phyloP scores from a whole-genome alignment of 2,329 filamentous ascomycete species.

The Alternaria dauci region DNA sequence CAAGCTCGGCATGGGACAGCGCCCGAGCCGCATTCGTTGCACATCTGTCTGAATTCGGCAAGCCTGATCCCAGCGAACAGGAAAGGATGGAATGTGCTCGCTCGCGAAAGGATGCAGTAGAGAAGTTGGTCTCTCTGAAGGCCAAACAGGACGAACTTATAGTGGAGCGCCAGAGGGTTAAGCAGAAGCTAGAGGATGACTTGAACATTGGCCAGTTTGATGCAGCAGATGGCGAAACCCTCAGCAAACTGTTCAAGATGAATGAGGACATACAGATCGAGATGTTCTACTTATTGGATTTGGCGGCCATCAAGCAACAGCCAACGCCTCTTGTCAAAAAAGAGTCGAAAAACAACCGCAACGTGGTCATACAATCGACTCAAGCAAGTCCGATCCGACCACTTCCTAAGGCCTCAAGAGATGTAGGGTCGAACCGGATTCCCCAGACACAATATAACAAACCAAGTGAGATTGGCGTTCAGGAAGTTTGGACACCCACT shows the following conservation, averaged over 20 bases:
- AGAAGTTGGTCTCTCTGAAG: slow-evolving; percentile 36
- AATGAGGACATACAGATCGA: slow-evolving; percentile 41
- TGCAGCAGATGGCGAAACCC: slow-evolving; percentile 33
- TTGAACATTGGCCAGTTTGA: slow-evolving; percentile 40
- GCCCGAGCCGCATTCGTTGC: slow-evolving; percentile 36
- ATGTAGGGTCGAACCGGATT: slow-evolving; percentile 26
- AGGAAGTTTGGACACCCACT: slow-evolving; percentile 38
- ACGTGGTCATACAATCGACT: slow-evolving; percentile 44
- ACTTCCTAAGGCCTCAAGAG: slow-evolving; percentile 12
- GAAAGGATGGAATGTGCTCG: slow-evolving; percentile 36
- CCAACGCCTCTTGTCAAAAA: slow-evolving; percentile 14
- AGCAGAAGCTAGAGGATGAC: slow-evolving; percentile 42
- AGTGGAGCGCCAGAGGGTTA: slow-evolving; percentile 31
- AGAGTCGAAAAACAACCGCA: slow-evolving; percentile 18
- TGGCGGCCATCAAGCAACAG: slow-evolving; percentile 37
- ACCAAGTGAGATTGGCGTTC: slow-evolving; percentile 41
- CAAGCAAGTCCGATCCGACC: slow-evolving; percentile 36
- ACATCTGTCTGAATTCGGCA: slow-evolving; percentile 37
- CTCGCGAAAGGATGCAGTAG: slow-evolving; percentile 42
- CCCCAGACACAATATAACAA: slow-evolving; percentile 48
- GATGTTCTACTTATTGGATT: slow-evolving; percentile 37
- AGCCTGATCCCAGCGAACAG: slow-evolving; percentile 28
- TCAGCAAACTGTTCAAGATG: slow-evolving; percentile 36
- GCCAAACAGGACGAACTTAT: slow-evolving; percentile 27
- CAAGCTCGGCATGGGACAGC: slow-evolving; percentile 36